Evolutionary conservation across 441 rosid genomes (phyloP), one percentile per base, ranked within the genome.

Genomic region (Aleurites moluccanus): DNA sequence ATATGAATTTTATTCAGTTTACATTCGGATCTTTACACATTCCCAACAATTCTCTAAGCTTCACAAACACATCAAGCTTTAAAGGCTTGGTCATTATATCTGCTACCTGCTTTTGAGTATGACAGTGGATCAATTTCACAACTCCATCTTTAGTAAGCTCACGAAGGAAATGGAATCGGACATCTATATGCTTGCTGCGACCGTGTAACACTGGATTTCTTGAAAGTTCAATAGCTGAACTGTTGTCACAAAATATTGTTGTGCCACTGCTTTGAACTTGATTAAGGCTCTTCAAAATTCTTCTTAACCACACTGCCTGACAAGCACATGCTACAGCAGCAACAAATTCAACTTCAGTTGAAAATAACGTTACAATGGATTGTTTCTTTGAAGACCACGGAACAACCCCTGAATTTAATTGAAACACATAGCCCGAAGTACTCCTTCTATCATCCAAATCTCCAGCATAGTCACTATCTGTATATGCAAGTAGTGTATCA

Each of bases 81-180:
- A 61, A 61, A 10, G 64, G 64, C 64, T 61, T 61, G 38, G 64
- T 28, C 64, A 61, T 27, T 61, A 61, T 52, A 52, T 52, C 57
- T 52, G 21, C 21, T 14, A 52, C 7, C 16, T 52, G 57, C 16
- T 52, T 7, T 61, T 61, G 38, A 61, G 38, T 10, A 61, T 61
- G 64, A 61, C n/a, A 61, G 16, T 61, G 65, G 7, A 16, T 20
- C 20, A 62, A 62, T 20, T 62, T 30, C 8, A 62, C n/a, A 62
- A 62, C 20, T 14, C 40, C 40, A 62, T 62, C 40, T 62, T 62
- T 14, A 62, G 3, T 27, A 30, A 62, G 40, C 40, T 27, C 65
- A 15, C 13, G 6, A 15, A 30, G 30, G 30, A 28, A 28, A 28
- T 28, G 66, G 30, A 62, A 30, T 2, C 30, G n/a, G 20, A 55